A percentile compares a stretch with the other conserved stretches of the same genome.
These are phyloP conservation scores for Mycena alexandri DNA, from an alignment of 768 basidiomycete genomes.

Conservation along the genomic window DNA sequence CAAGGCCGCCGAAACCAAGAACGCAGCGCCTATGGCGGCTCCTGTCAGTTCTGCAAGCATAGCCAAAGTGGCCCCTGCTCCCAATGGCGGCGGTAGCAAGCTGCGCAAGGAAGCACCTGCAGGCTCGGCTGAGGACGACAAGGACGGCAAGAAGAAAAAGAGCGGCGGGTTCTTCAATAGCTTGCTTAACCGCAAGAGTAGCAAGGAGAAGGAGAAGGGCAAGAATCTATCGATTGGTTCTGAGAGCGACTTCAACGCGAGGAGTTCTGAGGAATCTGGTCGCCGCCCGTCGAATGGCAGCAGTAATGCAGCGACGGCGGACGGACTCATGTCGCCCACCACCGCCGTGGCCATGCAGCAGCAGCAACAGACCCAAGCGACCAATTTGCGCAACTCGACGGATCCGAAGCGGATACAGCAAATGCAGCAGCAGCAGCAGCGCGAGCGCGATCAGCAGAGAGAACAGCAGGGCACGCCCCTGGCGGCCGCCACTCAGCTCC, in stretches of 20 bases:
- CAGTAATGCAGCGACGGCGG: slow-evolving; percentile 36
- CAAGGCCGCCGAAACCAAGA: slow-evolving; percentile 60
- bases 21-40: slow-evolving; percentile 53
- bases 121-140: slow-evolving; percentile 51
- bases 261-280: slow-evolving; percentile 75
- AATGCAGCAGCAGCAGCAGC: slow-evolving; percentile 40
- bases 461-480: slow-evolving; percentile 48
- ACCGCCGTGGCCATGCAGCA: slow-evolving; percentile 69
- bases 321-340: slow-evolving; percentile 62
- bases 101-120: slow-evolving; percentile 59
- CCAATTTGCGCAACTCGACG: slow-evolving; percentile 44
- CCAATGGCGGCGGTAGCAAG: slow-evolving; percentile 49
- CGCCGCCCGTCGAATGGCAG: slow-evolving; percentile 50
- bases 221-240: slow-evolving; percentile 63
- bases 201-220: slow-evolving; percentile 78
- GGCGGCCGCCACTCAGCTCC: slow-evolving; percentile 71
- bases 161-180: slow-evolving; percentile 78
- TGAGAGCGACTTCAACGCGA: slow-evolving; percentile 60
- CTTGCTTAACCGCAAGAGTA: slow-evolving; percentile 83
- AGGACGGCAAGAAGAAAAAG: slow-evolving; percentile 67
- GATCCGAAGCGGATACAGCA: slow-evolving; percentile 45
- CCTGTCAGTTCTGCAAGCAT: slow-evolving; percentile 59
- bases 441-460: slow-evolving; percentile 40
- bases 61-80: slow-evolving; percentile 39
- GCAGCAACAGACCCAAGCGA: slow-evolving; percentile 60